Percentiles rank a stretch among this genome's conserved stretches.
Evolutionary conservation across 2,329 filamentous ascomycete species (phyloP).

Genomic region (Sarocladium strictum): DNA sequence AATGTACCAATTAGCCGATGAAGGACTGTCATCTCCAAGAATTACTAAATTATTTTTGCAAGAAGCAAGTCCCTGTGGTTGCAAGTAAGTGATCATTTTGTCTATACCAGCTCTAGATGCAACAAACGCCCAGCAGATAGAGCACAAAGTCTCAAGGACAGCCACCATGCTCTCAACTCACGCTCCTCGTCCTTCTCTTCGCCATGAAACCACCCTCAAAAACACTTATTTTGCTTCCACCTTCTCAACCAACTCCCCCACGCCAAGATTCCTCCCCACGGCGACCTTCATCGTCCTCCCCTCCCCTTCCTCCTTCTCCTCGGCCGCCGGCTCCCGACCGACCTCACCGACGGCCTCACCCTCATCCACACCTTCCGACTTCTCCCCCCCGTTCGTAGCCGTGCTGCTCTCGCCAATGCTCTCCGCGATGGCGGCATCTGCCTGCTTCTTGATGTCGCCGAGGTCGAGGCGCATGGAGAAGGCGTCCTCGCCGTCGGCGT

Average conservation of each 20-base stretch:
- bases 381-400: conserved; percentile 12
- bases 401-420: conserved; percentile 18
- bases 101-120: conserved; percentile 7
- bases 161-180: neutral
- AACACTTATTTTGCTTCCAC: conserved; percentile 45
- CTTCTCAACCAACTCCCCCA: conserved; percentile 71
- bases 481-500: conserved; percentile 95
- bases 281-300: conserved; percentile 76
- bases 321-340: conserved; percentile 46
- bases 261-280: conserved; percentile 73
- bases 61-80: neutral
- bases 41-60: too few species aligned
- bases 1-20: too few species aligned
- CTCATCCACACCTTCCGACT: conserved; percentile 49
- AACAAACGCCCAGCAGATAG: conserved; percentile 1
- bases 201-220: too few species aligned
- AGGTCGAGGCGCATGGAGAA: conserved; percentile 91
- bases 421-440: conserved; percentile 35
- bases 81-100: neutral
- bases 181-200: neutral
- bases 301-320: conserved; percentile 32
- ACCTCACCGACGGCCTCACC: conserved; percentile 65
- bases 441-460: conserved; percentile 46
- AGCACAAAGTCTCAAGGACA: neutral
- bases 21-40: too few species aligned